Percentiles rank a stretch among this genome's conserved stretches.
Conservation (phyloP, 768 basidiomycete species). For the Jaapia argillacea region DNA sequence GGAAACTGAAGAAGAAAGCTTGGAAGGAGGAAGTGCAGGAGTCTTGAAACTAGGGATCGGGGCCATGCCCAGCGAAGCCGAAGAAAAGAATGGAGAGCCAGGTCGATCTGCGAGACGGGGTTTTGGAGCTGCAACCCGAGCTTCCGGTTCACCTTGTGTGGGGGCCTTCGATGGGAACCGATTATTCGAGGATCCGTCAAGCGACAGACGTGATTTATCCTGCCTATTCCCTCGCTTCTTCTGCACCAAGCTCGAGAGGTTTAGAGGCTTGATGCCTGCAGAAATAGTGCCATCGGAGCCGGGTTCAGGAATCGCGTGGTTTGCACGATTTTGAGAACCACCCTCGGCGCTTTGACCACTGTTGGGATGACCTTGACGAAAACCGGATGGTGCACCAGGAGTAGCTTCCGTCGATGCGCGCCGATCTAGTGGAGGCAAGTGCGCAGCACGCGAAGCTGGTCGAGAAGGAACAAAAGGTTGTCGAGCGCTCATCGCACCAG, state of each 20-base stretch:
- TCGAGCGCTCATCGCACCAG: conserved; percentile 18
- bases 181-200: no score
- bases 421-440: no score
- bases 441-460: conserved; percentile 3
- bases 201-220: no score
- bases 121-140: no score
- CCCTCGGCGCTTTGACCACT: no score
- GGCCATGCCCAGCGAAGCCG: background rate
- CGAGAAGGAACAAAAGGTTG: conserved; percentile 16
- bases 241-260: conserved; percentile 11
- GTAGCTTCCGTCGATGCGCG: no score
- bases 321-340: no score
- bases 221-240: conserved; percentile 3
- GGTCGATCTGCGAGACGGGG: background rate
- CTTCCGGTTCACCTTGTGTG: no score
- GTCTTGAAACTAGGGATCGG: conserved; percentile 9
- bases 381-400: no score
- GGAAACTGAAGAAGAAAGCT: background rate
- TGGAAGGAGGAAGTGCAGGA: background rate
- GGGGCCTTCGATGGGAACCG: no score
- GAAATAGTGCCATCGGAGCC: background rate
- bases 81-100: background rate
- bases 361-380: no score
- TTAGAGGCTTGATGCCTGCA: conserved; percentile 15
- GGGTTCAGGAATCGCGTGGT: no score